These are phyloP conservation scores for Mitragyna speciosa DNA, from an alignment of 257 asterid species.

Conservation along the genomic window DNA sequence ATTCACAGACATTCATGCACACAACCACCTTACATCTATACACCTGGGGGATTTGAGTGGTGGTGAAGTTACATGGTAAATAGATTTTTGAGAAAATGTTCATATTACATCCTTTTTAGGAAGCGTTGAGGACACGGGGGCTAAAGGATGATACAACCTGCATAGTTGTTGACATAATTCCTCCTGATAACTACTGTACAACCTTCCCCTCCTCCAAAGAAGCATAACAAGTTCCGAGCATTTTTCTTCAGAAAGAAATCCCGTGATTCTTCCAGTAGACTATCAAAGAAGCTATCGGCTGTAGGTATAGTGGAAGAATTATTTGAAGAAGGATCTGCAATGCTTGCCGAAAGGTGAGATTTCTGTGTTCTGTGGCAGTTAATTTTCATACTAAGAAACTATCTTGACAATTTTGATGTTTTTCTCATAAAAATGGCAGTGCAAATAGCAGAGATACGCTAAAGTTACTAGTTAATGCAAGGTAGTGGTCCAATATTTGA, in stretches of 20 bases:
- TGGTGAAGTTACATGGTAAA: background rate
- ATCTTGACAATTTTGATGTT: too few relatives aligned
- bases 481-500: too few relatives aligned
- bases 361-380: background rate
- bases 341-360: conserved; percentile 59
- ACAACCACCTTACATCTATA: background rate
- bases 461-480: too few relatives aligned
- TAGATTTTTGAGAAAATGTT: background rate
- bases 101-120: conserved; percentile 43
- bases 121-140: conserved; percentile 69
- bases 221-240: conserved; percentile 47
- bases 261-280: conserved; percentile 32
- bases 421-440: too few relatives aligned
- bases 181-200: conserved; percentile 41
- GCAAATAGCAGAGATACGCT: too few relatives aligned
- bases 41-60: background rate
- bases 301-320: conserved; percentile 74
- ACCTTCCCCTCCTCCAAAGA: conserved; percentile 46
- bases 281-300: conserved; percentile 49
- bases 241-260: conserved; percentile 41
- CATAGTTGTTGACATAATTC: conserved; percentile 70
- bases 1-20: background rate
- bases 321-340: conserved; percentile 87
- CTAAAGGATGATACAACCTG: conserved; percentile 88
- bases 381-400: too few relatives aligned